phyloP scores from a whole-genome alignment of 2,329 filamentous ascomycete genomes.

The Pseudonectria foliicola region DNA sequence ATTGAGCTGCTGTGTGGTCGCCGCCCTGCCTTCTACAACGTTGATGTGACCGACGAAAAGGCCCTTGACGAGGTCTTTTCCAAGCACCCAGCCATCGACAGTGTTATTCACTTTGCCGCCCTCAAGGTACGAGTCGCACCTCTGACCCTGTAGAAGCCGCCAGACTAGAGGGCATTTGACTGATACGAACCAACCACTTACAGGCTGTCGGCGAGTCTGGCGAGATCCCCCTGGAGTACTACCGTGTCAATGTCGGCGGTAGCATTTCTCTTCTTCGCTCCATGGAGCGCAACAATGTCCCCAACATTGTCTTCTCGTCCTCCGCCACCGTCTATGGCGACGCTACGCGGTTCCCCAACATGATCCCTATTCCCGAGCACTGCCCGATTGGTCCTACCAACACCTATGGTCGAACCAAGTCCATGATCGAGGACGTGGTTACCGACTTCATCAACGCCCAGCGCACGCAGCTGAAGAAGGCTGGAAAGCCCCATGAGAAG shows the following conservation, averaged over 20 bases:
- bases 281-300: slow-evolving; percentile 85
- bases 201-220: slow-evolving; percentile 93
- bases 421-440: slow-evolving; percentile 85
- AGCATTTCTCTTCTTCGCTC: slow-evolving; percentile 78
- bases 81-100: slow-evolving; percentile 89
- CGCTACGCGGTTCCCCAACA: slow-evolving; percentile 88
- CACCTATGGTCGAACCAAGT: slow-evolving; percentile 95
- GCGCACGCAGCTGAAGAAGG: slow-evolving; percentile 74
- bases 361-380: slow-evolving; percentile 97
- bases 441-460: slow-evolving; percentile 84
- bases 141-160: not conserved
- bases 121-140: slow-evolving; percentile 61
- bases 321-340: slow-evolving; percentile 98
- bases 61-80: slow-evolving; percentile 81
- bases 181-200: slow-evolving; percentile 3
- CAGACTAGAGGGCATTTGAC: slow-evolving; percentile 6
- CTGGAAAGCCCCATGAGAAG: slow-evolving; percentile 65
- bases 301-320: slow-evolving; percentile 97
- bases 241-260: slow-evolving; percentile 91
- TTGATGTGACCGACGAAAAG: slow-evolving; percentile 81
- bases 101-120: slow-evolving; percentile 97
- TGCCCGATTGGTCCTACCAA: slow-evolving; percentile 96
- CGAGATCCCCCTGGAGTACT: slow-evolving; percentile 95
- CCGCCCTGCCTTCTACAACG: slow-evolving; percentile 74
- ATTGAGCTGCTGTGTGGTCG: slow-evolving; percentile 91